Evolutionary conservation across 331 rosid species (phyloP).

Genomic region (Ulmus americana): DNA sequence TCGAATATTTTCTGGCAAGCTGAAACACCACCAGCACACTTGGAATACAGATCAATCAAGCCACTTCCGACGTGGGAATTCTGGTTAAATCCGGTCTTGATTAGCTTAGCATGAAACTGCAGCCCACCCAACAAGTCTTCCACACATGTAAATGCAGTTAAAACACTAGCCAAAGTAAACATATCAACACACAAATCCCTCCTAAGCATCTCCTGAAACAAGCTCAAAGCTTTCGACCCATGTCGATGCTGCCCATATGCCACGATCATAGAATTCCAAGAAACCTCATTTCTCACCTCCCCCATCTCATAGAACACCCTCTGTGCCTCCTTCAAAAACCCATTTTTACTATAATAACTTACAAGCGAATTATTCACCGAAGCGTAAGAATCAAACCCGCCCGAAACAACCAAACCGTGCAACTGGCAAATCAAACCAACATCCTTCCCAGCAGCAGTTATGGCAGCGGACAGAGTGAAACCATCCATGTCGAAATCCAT

Average conservation of each 20-base stretch:
- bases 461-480: conserved; percentile 57
- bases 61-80: conserved; percentile 87
- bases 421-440: conserved; percentile 50
- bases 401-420: conserved; percentile 42
- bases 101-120: conserved; percentile 76
- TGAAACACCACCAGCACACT: conserved; percentile 59
- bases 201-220: conserved; percentile 63
- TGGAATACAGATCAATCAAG: conserved; percentile 75
- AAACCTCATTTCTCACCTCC: conserved; percentile 59
- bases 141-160: conserved; percentile 65
- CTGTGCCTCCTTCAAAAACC: conserved; percentile 50
- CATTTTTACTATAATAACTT: conserved; percentile 49
- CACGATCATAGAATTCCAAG: conserved; percentile 85
- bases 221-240: conserved; percentile 48
- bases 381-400: conserved; percentile 53
- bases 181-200: conserved; percentile 51
- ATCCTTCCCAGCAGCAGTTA: conserved; percentile 38
- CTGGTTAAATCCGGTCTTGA: conserved; percentile 72
- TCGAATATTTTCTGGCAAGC: conserved; percentile 60
- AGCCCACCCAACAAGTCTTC: conserved; percentile 64
- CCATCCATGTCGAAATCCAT: conserved; percentile 47
- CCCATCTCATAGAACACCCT: conserved; percentile 51
- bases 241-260: conserved; percentile 62
- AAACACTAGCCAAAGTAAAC: conserved; percentile 82
- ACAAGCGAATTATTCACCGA: conserved; percentile 60